Evolutionary conservation across 2,329 filamentous ascomycete species (phyloP), one percentile per base, ranked within the genome.

Genomic region (Sporothrix pallida): DNA sequence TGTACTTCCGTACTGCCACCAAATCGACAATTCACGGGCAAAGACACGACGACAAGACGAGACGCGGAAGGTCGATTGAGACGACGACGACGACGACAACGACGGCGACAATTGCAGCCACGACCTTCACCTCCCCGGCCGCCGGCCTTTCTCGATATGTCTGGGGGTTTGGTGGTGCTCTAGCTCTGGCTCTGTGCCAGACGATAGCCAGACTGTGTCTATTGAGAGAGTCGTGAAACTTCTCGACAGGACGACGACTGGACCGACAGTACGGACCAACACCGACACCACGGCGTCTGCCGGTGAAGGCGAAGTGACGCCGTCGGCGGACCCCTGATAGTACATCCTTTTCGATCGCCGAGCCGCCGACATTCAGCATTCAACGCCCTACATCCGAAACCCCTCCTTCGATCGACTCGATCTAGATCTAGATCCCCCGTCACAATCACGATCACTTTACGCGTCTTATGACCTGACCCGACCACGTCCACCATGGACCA

Each of bases 181-280:
- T 83, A 81, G 82, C 79, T 81, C 80, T 83, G 82, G 82, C 81
- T 78, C 76, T 75, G 76, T 75, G 81, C 81, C 81, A 81, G 81
- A 80, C 76, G 37, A 67, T 76, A 23, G 54, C 63, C 42, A 67
- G 72, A 44, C 60, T 46, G 17, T 17, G 37, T 63, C 60, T 9
- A 46, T 23, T 10, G 62, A 9, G 62, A 46, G 62, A 37, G 60
- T 17, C 23, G 23, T 26, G 23, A 26, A 26, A 26, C 23, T 1
- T 26, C 23, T 20, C 60, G 12, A 2, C 15, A 10, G 6, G 12
- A 23, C n/a, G 23, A 13, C 60, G 62, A 48, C 37, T 23, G 26
- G 62, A 23, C 17, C n/a, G 37, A 63, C 37, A 4, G 8, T 20
- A 17, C 37, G 60, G 9, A 63, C 13, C 37, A 3, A 7, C 23